phyloP scores from a whole-genome alignment of 148 eudicot species.

The Rhododendron kiyosumense region DNA sequence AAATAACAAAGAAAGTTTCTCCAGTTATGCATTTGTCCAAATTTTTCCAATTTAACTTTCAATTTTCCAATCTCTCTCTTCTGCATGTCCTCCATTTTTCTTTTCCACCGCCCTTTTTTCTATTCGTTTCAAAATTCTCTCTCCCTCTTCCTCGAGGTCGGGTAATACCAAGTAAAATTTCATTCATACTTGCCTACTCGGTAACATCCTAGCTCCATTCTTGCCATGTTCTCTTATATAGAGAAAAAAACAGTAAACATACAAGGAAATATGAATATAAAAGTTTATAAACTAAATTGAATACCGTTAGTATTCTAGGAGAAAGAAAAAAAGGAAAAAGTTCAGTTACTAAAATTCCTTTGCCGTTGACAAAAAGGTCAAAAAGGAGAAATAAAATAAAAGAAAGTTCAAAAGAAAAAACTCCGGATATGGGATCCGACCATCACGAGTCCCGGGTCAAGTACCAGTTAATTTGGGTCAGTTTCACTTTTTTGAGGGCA shows the following conservation, averaged over 20 bases:
- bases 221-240: background rate
- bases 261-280: background rate
- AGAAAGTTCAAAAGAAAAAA: background rate
- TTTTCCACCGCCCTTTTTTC: too few relatives aligned
- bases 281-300: slow-evolving; percentile 10
- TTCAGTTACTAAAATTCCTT: slow-evolving; percentile 4
- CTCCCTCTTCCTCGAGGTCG: background rate
- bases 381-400: background rate
- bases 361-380: background rate
- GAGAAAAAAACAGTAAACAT: background rate
- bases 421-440: background rate
- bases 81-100: too few relatives aligned
- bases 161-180: background rate
- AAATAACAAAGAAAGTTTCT: too few relatives aligned
- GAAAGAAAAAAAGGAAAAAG: background rate
- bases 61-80: too few relatives aligned
- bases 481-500: slow-evolving; percentile 8
- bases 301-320: background rate
- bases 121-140: too few relatives aligned
- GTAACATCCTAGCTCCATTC: background rate
- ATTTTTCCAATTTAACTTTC: too few relatives aligned
- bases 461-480: slow-evolving; percentile 16
- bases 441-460: slow-evolving; percentile 9
- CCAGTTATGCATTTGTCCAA: too few relatives aligned
- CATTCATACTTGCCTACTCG: background rate